Evolutionary conservation across 352 stramenopile genomes (phyloP).

Genomic region (Pythium monospermum): DNA sequence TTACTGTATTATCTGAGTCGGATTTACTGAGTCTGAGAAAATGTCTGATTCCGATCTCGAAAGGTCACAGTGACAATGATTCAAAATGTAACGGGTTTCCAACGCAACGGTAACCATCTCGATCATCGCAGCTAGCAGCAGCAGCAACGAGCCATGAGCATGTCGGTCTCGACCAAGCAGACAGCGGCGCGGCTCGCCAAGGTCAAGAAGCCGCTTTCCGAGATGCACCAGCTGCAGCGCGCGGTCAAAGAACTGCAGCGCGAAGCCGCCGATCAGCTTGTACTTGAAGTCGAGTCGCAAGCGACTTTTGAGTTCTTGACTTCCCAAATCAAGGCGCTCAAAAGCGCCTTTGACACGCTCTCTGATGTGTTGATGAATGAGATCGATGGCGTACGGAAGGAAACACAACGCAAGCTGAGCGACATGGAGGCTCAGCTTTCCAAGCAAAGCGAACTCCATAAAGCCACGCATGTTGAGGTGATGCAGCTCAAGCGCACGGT

Average conservation of each 20-base stretch:
- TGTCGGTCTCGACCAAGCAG: slow-evolving; percentile 45
- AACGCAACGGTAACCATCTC: too few relatives aligned
- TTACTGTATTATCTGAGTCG: too few relatives aligned
- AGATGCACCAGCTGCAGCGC: slow-evolving; percentile 77
- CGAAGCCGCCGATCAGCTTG: slow-evolving; percentile 65
- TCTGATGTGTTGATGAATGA: slow-evolving; percentile 76
- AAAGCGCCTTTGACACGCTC: slow-evolving; percentile 71
- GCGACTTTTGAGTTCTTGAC: slow-evolving; percentile 81
- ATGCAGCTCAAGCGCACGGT: slow-evolving; percentile 69
- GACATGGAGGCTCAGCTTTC: slow-evolving; percentile 59
- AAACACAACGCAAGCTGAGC: slow-evolving; percentile 51
- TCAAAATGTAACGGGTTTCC: neutral
- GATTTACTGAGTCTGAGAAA: too few relatives aligned
- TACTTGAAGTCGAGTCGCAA: slow-evolving; percentile 75
- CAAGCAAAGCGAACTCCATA: slow-evolving; percentile 53
- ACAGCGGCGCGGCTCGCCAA: slow-evolving; percentile 66
- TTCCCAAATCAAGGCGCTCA: slow-evolving; percentile 68
- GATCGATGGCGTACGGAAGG: slow-evolving; percentile 60
- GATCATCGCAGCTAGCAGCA: too few relatives aligned
- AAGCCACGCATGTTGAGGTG: slow-evolving; percentile 57
- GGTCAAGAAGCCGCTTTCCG: slow-evolving; percentile 72
- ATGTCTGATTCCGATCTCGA: neutral
- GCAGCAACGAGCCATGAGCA: slow-evolving; percentile 11
- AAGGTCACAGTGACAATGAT: neutral
- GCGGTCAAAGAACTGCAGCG: slow-evolving; percentile 74